A percentile compares a stretch with the other conserved stretches of the same genome.
These are phyloP conservation scores for Terfezia claveryi DNA, from an alignment of 495 filamentous ascomycete genomes.

Conservation along the genomic window DNA sequence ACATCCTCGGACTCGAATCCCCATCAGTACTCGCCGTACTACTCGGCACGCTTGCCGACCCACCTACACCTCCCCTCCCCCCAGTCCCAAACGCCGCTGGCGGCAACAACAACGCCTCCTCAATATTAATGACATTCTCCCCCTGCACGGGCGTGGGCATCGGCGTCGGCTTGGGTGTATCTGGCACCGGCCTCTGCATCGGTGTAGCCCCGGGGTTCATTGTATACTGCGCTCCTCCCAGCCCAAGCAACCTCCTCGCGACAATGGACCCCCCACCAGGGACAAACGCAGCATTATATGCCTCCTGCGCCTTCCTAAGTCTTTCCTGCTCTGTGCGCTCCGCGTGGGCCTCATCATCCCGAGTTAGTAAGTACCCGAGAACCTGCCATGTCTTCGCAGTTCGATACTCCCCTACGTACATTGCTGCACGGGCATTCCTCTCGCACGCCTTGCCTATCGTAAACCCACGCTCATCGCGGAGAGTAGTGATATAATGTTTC, in stretches of 20 bases:
- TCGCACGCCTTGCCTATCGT: slow-evolving; percentile 7
- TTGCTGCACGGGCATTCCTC: slow-evolving; percentile 11
- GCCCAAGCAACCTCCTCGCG: slow-evolving; percentile 5
- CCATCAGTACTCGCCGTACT: slow-evolving; percentile 17
- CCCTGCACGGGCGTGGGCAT: no score
- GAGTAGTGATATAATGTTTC: no score
- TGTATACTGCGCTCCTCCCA: slow-evolving; percentile 1
- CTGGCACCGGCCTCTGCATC: no score
- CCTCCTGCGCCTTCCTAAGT: neutral
- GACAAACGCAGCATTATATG: slow-evolving; percentile 1
- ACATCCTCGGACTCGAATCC: neutral
- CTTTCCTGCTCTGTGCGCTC: no score
- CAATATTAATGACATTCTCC: neutral
- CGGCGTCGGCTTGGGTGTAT: no score
- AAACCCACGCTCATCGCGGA: no score
- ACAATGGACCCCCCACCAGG: neutral
- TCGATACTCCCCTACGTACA: slow-evolving; percentile 12
- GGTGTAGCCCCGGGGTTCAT: neutral
- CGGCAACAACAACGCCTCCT: slow-evolving; percentile 8
- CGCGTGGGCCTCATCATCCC: no score
- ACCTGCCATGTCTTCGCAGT: slow-evolving; percentile 15
- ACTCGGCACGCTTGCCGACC: slow-evolving; percentile 1
- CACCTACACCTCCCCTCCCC: no score
- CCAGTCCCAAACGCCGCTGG: slow-evolving; percentile 11
- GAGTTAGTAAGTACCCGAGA: neutral